Conservation (phyloP, 257 asterid genomes). For the Cruciata laevipes region DNA sequence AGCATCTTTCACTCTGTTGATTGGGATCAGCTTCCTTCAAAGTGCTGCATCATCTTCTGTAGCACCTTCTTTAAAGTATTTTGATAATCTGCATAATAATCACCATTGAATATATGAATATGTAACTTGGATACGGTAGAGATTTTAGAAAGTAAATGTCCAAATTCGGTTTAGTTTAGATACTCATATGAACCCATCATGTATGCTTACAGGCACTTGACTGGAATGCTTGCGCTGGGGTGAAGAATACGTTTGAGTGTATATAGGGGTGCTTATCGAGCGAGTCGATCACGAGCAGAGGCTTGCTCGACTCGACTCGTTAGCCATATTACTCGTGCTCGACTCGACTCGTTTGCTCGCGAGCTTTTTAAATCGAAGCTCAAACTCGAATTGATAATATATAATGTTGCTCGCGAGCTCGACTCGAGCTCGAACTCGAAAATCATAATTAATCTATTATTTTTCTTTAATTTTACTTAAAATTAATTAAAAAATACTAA, state of each 20-base stretch:
- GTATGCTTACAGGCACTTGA: constrained; percentile 58
- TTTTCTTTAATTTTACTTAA: too few species aligned
- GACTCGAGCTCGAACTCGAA: too few species aligned
- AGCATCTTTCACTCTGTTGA: constrained; percentile 72
- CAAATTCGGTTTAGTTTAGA: neutral
- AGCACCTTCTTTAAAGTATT: constrained; percentile 94
- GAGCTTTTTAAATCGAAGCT: too few species aligned
- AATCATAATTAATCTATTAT: too few species aligned
- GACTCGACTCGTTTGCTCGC: too few species aligned
- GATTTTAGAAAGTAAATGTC: neutral
- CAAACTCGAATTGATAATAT: too few species aligned
- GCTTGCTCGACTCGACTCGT: too few species aligned
- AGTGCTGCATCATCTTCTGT: constrained; percentile 97
- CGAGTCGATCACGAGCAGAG: too few species aligned
- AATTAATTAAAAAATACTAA: too few species aligned
- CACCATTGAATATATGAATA: neutral
- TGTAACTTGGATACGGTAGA: neutral
- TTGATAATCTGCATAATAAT: neutral
- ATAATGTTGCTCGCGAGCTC: too few species aligned
- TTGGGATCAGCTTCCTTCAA: constrained; percentile 92
- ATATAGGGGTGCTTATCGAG: too few species aligned
- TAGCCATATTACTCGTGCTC: too few species aligned
- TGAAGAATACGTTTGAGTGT: constrained; percentile 99
- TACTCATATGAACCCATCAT: neutral
- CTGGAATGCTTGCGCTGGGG: constrained; percentile 87